Evolutionary conservation across 768 basidiomycete species (phyloP).

Genomic region (Neoboletus magnificus): DNA sequence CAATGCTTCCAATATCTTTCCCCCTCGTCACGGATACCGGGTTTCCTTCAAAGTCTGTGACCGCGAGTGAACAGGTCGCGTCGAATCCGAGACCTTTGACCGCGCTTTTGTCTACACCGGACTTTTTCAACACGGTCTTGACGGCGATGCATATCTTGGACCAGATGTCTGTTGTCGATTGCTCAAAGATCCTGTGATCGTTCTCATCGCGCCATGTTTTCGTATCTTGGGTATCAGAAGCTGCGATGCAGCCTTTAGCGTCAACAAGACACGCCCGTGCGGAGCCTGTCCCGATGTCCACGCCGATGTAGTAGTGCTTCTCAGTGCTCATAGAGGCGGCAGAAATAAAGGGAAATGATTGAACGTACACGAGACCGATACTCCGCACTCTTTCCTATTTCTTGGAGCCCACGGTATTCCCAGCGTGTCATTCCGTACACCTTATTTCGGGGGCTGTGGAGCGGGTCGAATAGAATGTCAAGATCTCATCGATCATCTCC

Average conservation of each 20-base stretch:
- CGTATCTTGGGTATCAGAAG: conserved; percentile 80
- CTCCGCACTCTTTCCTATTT: conserved; percentile 10
- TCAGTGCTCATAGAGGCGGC: conserved; percentile 33
- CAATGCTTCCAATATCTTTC: conserved; percentile 49
- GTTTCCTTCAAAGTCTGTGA: conserved; percentile 67
- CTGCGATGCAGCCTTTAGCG: conserved; percentile 62
- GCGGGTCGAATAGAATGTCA: not conserved
- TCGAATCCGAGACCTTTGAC: conserved; percentile 93
- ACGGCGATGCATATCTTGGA: conserved; percentile 57
- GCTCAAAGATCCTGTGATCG: conserved; percentile 95
- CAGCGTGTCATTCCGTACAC: not conserved
- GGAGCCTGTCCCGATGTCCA: conserved; percentile 93
- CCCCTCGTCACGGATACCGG: conserved; percentile 77
- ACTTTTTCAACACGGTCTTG: conserved; percentile 56
- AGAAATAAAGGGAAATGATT: not conserved
- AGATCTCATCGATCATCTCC: not conserved
- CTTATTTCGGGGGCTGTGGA: not conserved
- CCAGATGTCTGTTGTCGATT: conserved; percentile 92
- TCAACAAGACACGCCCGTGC: conserved; percentile 83
- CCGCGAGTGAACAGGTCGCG: conserved; percentile 95
- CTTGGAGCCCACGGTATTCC: not conserved
- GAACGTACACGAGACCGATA: conserved; percentile 2
- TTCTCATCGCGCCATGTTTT: conserved; percentile 78
- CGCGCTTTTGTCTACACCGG: conserved; percentile 50
- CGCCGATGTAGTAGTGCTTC: conserved; percentile 58